These are phyloP conservation scores for Quambalaria eucalypti DNA, from an alignment of 1,284 basidiomycete genomes.

Conservation along the genomic window DNA sequence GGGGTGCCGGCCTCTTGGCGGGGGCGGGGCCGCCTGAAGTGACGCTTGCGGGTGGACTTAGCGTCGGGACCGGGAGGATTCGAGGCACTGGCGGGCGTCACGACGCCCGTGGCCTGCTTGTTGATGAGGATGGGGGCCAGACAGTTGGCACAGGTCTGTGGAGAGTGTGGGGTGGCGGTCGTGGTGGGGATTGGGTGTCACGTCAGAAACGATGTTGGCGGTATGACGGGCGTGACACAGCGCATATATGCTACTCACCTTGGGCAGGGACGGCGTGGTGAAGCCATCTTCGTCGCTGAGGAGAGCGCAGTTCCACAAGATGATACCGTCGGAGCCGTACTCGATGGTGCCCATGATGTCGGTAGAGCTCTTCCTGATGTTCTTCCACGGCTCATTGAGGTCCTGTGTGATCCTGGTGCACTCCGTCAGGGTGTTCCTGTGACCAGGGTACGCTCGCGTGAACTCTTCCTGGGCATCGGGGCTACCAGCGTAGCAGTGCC, in stretches of 20 bases:
- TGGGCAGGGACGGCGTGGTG: conserved; percentile 21
- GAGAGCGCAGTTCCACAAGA: conserved; percentile 30
- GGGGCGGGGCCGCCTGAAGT: too few species aligned
- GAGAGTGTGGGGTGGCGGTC: too few species aligned
- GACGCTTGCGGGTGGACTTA: not conserved
- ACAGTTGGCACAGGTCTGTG: conserved; percentile 27
- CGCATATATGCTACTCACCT: too few species aligned
- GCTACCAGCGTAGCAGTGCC: conserved; percentile 29
- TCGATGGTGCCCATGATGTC: conserved; percentile 23
- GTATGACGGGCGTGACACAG: too few species aligned
- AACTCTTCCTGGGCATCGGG: conserved; percentile 13
- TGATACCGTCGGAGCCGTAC: conserved; percentile 10
- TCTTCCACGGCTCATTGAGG: conserved; percentile 27
- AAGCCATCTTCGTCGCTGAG: conserved; percentile 25
- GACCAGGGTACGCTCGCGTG: conserved; percentile 18
- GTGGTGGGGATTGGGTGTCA: too few species aligned
- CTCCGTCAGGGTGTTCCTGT: conserved; percentile 21
- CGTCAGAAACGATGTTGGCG: too few species aligned
- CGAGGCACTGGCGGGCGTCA: not conserved
- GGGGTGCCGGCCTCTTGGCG: not conserved
- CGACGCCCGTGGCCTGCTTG: not conserved
- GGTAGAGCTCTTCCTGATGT: conserved; percentile 20
- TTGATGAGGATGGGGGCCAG: conserved; percentile 20
- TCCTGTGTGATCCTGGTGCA: conserved; percentile 24
- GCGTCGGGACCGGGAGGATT: not conserved